Base-by-base conservation (phyloP, 768 basidiomycete genomes). In the Pleurotus djamor region DNA sequence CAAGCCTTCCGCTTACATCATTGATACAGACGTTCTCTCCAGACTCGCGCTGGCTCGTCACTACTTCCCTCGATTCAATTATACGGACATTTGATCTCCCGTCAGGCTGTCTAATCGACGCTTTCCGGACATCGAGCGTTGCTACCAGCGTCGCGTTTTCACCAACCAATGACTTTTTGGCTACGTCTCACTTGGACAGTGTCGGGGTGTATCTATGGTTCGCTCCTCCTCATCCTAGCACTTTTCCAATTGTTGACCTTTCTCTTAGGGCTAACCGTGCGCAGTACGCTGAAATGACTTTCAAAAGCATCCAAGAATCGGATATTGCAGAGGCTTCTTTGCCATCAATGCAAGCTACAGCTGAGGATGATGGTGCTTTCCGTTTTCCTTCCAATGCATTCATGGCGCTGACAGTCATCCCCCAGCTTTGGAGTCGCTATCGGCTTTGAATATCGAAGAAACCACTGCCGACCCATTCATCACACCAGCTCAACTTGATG, bases 21-120 rank as follows among this genome's bases (percentile, higher is more conserved):
- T 28, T 3, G 3, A 28, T 48, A 4, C 66, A 98, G 96, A 84
- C 92, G 0, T 98, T 98, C 73, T 98, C 97, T 6, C 86, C 93
- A 1, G 95, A 98, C 71, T 96, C 95, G 2, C 81, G 97, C 57
- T 98, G 96, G 97, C 78, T 99, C 52, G 82, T 98, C 44, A 79
- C 87, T 1, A 86, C 92, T 2, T 95, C 96, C 7, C 76, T 97
- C 43, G 97, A 99, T 71, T 92, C 93, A 0, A 80, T 90, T 56
- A 92, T 98, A 65, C 85, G 97, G 34, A 98, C 96, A 2, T 99
- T 94, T 70, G 96, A 99, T 69, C 82, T 99, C 28, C 96, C 97
- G 0, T 94, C 95, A 14, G 95, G 96, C 4, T 81, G 87, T 32
- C 77, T 98, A 38, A 95, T 99, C 56, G 94, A 98, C 66, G 93